Evolutionary conservation across 1,139 yeast species (phyloP).

Genomic region (Magnusiomyces suaveolens): DNA sequence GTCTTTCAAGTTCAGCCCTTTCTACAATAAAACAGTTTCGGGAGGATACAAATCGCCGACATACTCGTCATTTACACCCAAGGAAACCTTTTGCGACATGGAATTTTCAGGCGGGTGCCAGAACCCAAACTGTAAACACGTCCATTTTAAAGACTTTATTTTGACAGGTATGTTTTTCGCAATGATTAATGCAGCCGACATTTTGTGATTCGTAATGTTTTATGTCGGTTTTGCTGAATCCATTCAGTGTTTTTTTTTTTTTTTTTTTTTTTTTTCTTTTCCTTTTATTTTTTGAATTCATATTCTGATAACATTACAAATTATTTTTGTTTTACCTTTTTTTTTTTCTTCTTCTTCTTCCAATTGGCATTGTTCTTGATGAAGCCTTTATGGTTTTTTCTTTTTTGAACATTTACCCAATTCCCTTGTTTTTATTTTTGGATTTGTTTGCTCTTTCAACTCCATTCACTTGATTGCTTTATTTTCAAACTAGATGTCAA

Average conservation of each 20-base stretch:
- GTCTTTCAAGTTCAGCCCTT: slow-evolving; percentile 27
- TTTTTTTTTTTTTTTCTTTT: neutral
- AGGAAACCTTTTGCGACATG: slow-evolving; percentile 21
- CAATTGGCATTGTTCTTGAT: neutral
- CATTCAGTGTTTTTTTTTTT: too few species aligned
- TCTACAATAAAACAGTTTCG: slow-evolving; percentile 18
- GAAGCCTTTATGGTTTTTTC: neutral
- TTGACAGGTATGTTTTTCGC: slow-evolving; percentile 20
- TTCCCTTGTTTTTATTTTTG: neutral
- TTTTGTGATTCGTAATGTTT: neutral
- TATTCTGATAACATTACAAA: neutral
- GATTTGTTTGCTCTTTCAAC: neutral
- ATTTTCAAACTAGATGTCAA: slow-evolving; percentile 15
- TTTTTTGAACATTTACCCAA: too few species aligned
- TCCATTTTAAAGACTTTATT: slow-evolving; percentile 26
- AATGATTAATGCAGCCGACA: too few species aligned
- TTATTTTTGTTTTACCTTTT: neutral
- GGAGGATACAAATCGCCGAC: slow-evolving; percentile 24
- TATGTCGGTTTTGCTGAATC: neutral
- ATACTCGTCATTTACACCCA: slow-evolving; percentile 22
- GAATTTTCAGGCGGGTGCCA: slow-evolving; percentile 24
- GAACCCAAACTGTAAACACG: slow-evolving; percentile 20
- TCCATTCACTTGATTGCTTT: neutral
- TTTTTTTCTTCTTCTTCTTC: slow-evolving; percentile 2
- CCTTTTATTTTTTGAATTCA: neutral